Conservation (phyloP, 1,139 yeast species). For the Arxiozyma heterogenica region DNA sequence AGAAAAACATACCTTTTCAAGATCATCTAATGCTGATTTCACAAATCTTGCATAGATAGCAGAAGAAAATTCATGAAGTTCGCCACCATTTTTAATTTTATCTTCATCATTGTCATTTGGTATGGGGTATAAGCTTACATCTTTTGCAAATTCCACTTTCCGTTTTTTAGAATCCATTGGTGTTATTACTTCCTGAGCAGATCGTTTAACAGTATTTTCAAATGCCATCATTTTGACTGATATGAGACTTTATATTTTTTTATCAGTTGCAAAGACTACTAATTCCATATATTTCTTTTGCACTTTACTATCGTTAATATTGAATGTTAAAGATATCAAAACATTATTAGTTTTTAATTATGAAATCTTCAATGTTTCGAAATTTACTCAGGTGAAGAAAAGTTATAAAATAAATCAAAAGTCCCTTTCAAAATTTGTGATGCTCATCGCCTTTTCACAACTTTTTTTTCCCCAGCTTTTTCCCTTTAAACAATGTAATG, state of each 20-base stretch:
- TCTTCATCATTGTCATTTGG: conserved; percentile 2
- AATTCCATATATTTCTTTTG: background rate
- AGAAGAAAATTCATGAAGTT: conserved; percentile 25
- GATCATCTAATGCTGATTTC: conserved; percentile 58
- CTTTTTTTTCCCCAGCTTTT: too few species aligned
- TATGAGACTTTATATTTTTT: background rate
- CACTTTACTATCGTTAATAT: background rate
- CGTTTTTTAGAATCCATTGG: conserved; percentile 24
- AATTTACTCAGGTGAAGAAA: background rate
- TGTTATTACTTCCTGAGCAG: conserved; percentile 14
- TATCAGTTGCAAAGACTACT: background rate
- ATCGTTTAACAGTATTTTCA: conserved; percentile 23
- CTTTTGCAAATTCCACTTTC: conserved; percentile 27
- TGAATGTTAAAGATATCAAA: background rate
- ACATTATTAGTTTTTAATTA: too few species aligned
- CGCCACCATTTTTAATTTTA: conserved; percentile 7
- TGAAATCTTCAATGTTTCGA: too few species aligned
- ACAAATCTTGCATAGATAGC: conserved; percentile 58
- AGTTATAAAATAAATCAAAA: background rate
- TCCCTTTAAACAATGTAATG: background rate
- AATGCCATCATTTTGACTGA: conserved; percentile 26
- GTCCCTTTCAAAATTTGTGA: background rate
- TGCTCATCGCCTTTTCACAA: background rate
- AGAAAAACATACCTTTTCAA: conserved; percentile 46
- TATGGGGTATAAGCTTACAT: conserved; percentile 14